Evolutionary conservation across 2,329 filamentous ascomycete genomes (phyloP), one percentile per base, ranked within the genome.

Genomic region (Hirsutella rhossiliensis): DNA sequence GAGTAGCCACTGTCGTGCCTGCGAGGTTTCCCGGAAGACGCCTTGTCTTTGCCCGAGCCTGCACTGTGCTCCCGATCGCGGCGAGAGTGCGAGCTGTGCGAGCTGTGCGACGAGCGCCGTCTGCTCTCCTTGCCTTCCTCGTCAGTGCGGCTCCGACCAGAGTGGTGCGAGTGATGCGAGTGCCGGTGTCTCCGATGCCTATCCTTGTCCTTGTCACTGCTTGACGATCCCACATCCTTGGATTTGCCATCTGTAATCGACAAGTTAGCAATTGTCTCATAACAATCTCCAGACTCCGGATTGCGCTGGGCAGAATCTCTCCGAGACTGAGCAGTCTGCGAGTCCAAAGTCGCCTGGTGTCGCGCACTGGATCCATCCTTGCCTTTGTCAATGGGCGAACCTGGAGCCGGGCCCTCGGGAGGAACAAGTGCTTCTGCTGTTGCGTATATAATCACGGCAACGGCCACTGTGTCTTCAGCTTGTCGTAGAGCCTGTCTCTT

Each of bases 401-500:
- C 45, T 47, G 27, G 41, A 27, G 43, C 23, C 45, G 29, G 34
- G 6, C 27, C 28, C 15, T 29, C 19, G 29, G 12, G 13, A n/a
- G 67, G 66, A 45, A 65, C 70, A 45, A 75, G 54, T 38, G 63
- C 65, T 47, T 71, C 69, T 30, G 65, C 70, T 9, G 72, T 64
- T 34, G 74, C 72, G 48, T 73, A 73, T 18, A 76, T 66, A 20
- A 75, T 65, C 20, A 75, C 73, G 13, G 70, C 73, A 30, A 73
- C 69, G 30, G 73, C 73, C 29, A 76, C 59, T 30, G 68, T 66
- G 46, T 76, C 74, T 54, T 77, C 72, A 15, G 67, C 68, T 15
- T 67, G 59, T 32, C 63, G 64, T 30, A 71, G 58, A n/a, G 64
- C 63, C 46, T 66, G 59, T 46, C 63, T 69, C 43, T 67, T 64